Evolutionary conservation across 495 filamentous ascomycete species (phyloP).

Genomic region (Friedmanniomyces simplex): DNA sequence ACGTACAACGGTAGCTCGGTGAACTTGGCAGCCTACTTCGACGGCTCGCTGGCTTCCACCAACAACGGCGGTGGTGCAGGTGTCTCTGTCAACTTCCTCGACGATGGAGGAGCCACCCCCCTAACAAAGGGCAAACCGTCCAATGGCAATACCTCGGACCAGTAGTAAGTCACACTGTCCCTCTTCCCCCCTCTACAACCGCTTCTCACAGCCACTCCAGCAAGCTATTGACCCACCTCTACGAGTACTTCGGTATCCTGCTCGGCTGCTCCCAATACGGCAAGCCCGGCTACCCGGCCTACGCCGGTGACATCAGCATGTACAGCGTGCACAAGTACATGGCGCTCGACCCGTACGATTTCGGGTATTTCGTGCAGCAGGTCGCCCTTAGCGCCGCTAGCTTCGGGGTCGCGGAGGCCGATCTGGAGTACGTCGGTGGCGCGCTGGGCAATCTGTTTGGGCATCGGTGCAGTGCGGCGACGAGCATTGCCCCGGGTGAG

Average conservation of each 20-base stretch:
- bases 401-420: constrained; percentile 40
- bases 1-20: constrained; percentile 38
- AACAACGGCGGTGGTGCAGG: constrained; percentile 28
- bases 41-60: constrained; percentile 38
- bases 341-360: constrained; percentile 38
- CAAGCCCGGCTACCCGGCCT: constrained; percentile 34
- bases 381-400: constrained; percentile 40
- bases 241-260: constrained; percentile 44
- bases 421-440: constrained; percentile 32
- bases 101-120: constrained; percentile 43
- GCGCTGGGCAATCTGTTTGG: constrained; percentile 37
- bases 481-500: constrained; percentile 16
- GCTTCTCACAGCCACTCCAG: constrained; percentile 23
- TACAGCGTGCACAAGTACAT: constrained; percentile 47
- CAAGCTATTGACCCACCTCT: constrained; percentile 45
- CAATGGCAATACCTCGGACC: constrained; percentile 34
- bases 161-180: constrained; percentile 36
- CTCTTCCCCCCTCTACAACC: not conserved
- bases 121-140: constrained; percentile 42
- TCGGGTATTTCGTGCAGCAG: constrained; percentile 46
- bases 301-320: constrained; percentile 36
- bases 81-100: constrained; percentile 39
- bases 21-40: constrained; percentile 45
- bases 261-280: constrained; percentile 41
- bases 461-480: constrained; percentile 35